These are phyloP conservation scores for Amylocarpus encephaloides DNA, from an alignment of 2,329 filamentous ascomycete genomes.

Conservation along the genomic window DNA sequence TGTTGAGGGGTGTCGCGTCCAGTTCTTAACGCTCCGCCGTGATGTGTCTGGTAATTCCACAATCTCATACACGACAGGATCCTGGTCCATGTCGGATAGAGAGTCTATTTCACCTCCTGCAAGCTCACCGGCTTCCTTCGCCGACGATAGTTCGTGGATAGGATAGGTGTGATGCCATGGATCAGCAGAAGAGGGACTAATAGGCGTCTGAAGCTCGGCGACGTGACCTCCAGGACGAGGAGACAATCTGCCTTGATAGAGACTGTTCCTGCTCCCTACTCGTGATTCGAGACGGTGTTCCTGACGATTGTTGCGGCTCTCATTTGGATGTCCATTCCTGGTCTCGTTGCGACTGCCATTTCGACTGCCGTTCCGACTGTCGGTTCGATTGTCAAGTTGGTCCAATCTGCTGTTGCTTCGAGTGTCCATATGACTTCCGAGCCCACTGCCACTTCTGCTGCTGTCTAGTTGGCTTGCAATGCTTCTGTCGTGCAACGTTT, in stretches of 20 bases:
- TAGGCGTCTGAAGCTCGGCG: slow-evolving; percentile 1
- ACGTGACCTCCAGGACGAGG: neutral
- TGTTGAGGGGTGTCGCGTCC: neutral
- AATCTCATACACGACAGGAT: slow-evolving; percentile 5
- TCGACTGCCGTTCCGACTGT: slow-evolving; percentile 1
- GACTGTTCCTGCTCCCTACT: neutral
- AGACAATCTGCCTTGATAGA: neutral
- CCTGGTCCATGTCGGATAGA: neutral
- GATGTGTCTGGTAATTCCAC: slow-evolving; percentile 10
- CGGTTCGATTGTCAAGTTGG: neutral
- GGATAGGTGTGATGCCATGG: neutral
- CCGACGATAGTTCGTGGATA: slow-evolving; percentile 5
- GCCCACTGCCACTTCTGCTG: slow-evolving; percentile 2
- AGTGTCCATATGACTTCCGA: slow-evolving; percentile 1
- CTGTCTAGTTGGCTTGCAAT: slow-evolving; percentile 1
- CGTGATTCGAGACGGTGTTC: neutral
- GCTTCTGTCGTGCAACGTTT: neutral
- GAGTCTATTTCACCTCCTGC: neutral
- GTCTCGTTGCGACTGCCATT: neutral
- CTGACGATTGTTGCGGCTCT: neutral
- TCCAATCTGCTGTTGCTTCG: slow-evolving; percentile 5
- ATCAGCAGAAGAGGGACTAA: neutral
- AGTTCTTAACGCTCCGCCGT: slow-evolving; percentile 5
- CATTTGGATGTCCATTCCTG: too few species aligned
- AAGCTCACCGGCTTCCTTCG: neutral